Conservation (phyloP, 257 asterid genomes). For the Thymus mandschuricus region DNA sequence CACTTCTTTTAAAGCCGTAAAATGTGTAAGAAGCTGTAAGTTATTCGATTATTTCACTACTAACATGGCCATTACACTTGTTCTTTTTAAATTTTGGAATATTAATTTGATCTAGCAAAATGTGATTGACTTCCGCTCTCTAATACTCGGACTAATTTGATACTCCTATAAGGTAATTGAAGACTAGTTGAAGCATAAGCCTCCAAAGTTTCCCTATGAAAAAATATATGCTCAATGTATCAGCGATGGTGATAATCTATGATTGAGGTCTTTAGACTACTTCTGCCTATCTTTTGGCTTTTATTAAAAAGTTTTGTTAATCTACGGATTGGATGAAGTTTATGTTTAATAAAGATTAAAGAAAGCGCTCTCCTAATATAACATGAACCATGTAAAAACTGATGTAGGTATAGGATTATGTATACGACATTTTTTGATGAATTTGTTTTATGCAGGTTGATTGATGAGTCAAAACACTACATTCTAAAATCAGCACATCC, state of each 20-base stretch:
- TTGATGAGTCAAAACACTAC: slow-evolving; percentile 79
- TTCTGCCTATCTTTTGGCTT: background rate
- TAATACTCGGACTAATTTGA: too few relatives aligned
- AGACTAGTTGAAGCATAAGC: background rate
- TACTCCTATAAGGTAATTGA: background rate
- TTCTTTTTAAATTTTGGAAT: background rate
- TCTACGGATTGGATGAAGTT: slow-evolving; percentile 12
- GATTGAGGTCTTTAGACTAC: background rate
- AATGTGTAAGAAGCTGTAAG: background rate
- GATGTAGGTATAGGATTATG: slow-evolving; percentile 9
- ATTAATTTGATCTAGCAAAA: slow-evolving; percentile 3
- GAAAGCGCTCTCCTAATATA: background rate
- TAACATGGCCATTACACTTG: background rate
- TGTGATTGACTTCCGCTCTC: slow-evolving; percentile 2
- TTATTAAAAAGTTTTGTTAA: background rate
- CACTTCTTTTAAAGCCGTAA: background rate
- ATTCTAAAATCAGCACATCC: slow-evolving; percentile 96
- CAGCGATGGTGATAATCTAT: background rate
- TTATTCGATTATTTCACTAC: slow-evolving; percentile 4
- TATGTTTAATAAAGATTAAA: background rate
- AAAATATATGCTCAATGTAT: background rate
- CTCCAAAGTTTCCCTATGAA: background rate
- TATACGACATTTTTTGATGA: slow-evolving; percentile 6
- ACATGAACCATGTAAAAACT: background rate
- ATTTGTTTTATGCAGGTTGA: slow-evolving; percentile 59